These are phyloP conservation scores for Pseudonitzschia pungens DNA, from an alignment of 108 stramenopile species.

Conservation along the genomic window DNA sequence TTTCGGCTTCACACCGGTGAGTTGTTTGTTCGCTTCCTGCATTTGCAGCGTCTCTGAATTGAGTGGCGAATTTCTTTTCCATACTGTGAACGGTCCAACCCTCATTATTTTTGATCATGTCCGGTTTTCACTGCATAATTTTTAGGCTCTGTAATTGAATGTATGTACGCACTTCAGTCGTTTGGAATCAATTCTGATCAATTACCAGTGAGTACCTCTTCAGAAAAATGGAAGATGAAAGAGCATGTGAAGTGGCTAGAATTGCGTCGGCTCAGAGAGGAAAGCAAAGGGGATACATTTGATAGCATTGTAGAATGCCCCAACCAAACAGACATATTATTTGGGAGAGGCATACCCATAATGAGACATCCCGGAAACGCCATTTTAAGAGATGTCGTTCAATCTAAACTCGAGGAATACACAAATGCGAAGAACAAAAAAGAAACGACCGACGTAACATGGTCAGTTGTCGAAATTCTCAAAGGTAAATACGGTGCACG, in stretches of 20 bases:
- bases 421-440: not conserved
- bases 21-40: not conserved
- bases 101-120: too few relatives aligned
- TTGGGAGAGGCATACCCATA: constrained; percentile 34
- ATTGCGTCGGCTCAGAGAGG: constrained; percentile 14
- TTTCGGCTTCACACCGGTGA: constrained; percentile 11
- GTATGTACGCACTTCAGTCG: constrained; percentile 13
- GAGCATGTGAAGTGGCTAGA: constrained; percentile 16
- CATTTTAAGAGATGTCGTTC: constrained; percentile 20
- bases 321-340: constrained; percentile 21
- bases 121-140: not conserved
- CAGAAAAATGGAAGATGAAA: constrained; percentile 15
- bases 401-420: constrained; percentile 1
- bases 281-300: constrained; percentile 1
- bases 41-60: not conserved
- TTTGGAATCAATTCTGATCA: constrained; percentile 16
- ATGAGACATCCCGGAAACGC: constrained; percentile 29
- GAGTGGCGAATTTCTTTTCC: too few relatives aligned
- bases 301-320: constrained; percentile 16
- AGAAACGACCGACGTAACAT: constrained; percentile 10
- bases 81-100: too few relatives aligned
- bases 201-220: not conserved
- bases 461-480: constrained; percentile 6
- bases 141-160: constrained; percentile 14
- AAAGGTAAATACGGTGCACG: constrained; percentile 14